Evolutionary conservation across 345 rosid species (phyloP).

Genomic region (Eucalyptus fibrosa): DNA sequence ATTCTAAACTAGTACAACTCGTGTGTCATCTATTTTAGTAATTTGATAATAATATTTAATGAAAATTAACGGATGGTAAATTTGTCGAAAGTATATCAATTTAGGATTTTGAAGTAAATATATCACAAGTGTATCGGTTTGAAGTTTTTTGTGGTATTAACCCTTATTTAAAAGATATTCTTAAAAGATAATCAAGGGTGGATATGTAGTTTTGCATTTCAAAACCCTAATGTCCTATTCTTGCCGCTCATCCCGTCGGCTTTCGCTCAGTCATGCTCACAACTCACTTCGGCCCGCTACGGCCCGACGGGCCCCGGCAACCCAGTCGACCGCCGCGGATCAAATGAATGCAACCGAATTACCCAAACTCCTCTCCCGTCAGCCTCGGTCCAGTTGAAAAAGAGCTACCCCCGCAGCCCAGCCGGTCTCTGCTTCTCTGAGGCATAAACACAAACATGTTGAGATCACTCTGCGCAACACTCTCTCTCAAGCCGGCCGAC

Average conservation of each 20-base stretch:
- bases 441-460: not conserved
- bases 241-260: not conserved
- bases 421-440: not conserved
- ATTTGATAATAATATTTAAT: accelerated
- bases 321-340: not conserved
- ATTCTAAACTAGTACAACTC: accelerated
- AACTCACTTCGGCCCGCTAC: no score
- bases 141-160: no score
- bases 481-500: slow-evolving; percentile 5
- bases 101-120: accelerated
- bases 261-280: no score
- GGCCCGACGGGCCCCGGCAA: not conserved
- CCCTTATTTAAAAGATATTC: no score
- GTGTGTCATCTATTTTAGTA: no score
- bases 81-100: no score
- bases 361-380: not conserved
- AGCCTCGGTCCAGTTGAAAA: no score
- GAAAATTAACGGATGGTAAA: no score
- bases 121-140: no score
- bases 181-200: no score
- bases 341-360: not conserved
- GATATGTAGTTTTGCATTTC: no score
- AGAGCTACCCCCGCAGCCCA: no score
- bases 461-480: not conserved
- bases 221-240: not conserved